Base-by-base conservation (phyloP, 2,329 filamentous ascomycete genomes). In the Metarhizium brunneum region DNA sequence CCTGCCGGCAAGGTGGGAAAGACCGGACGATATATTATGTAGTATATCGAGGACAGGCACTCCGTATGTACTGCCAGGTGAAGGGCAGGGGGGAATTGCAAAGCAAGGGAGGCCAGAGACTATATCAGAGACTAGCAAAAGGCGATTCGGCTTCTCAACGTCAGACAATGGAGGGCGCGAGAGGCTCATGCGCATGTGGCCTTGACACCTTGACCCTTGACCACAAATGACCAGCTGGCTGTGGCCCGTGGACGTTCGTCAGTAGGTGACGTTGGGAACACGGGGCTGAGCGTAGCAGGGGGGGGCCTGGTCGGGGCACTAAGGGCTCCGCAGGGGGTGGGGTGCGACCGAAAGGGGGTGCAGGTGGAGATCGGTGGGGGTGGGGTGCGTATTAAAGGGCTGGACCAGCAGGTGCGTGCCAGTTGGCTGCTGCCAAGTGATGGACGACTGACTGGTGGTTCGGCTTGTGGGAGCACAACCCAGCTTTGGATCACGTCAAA, bases 221-320 rank as follows among this genome's bases (percentile, higher is more conserved):
- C 47, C 54, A 61, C 61, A 60, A 69, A 62, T 66, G 66, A 65
- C 65, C 63, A 51, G 57, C 59, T 57, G 52, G 47, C 51, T 38
- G 59, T 61, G 60, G 61, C 57, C 63, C 60, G 62, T 64, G 63
- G 63, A 65, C 64, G 57, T 67, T 68, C 67, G 66, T 71, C 67
- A 69, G 66, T 67, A 62, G 65, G 68, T 73, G 71, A 74, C 70
- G 71, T 74, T 72, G 63, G 62, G 65, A 66, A 63, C 69, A 71
- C 70, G 73, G 73, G 73, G 73, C 72, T 74, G 72, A 73, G 67
- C 63, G 60, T 56, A 45, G 42, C 42, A 20, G 18, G 54, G 54
- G 57, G 55, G 50, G 35, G 45, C 32, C 32, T 35, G 6, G 32
- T 35, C 32, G 32, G 32, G 32, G 32, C 32, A 11, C 4, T 11